Evolutionary conservation across 768 basidiomycete species (phyloP).

Genomic region (Pholiota molesta): DNA sequence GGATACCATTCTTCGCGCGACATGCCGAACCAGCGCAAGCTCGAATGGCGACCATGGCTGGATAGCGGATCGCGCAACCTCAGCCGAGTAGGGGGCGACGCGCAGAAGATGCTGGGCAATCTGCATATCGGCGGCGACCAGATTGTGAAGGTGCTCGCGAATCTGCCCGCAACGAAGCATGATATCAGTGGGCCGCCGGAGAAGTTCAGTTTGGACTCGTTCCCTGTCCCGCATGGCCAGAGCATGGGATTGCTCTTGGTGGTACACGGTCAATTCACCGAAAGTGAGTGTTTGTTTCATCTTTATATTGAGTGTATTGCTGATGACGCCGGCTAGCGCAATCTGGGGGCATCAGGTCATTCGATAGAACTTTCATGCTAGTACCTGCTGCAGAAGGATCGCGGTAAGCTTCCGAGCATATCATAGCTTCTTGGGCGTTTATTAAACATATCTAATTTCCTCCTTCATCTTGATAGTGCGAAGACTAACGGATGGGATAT

Average conservation of each 20-base stretch:
- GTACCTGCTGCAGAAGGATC: slow-evolving; percentile 81
- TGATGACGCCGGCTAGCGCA: slow-evolving; percentile 28
- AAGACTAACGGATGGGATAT: slow-evolving; percentile 88
- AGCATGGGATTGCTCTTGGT: slow-evolving; percentile 69
- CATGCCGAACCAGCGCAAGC: slow-evolving; percentile 81
- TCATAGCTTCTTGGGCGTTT: background rate
- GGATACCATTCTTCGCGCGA: slow-evolving; percentile 63
- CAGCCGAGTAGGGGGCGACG: slow-evolving; percentile 59
- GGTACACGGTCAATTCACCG: slow-evolving; percentile 89
- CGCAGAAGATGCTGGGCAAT: slow-evolving; percentile 64
- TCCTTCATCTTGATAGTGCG: slow-evolving; percentile 49
- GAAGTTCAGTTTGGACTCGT: slow-evolving; percentile 88
- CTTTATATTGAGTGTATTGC: slow-evolving; percentile 2
- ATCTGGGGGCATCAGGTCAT: slow-evolving; percentile 81
- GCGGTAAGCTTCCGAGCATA: slow-evolving; percentile 53
- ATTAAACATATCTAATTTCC: slow-evolving; percentile 3
- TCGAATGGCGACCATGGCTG: slow-evolving; percentile 80
- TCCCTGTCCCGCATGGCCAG: slow-evolving; percentile 68
- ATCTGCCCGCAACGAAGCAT: slow-evolving; percentile 80
- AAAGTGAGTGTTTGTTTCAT: slow-evolving; percentile 58
- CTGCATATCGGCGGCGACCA: slow-evolving; percentile 74
- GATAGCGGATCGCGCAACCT: slow-evolving; percentile 76
- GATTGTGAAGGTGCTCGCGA: slow-evolving; percentile 58
- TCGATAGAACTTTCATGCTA: slow-evolving; percentile 91
- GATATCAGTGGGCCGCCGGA: slow-evolving; percentile 77